A percentile compares a stretch with the other conserved stretches of the same genome.
Evolutionary conservation across 2,329 filamentous ascomycete genomes (phyloP).

Genomic region (Coleophoma eucalyptorum): DNA sequence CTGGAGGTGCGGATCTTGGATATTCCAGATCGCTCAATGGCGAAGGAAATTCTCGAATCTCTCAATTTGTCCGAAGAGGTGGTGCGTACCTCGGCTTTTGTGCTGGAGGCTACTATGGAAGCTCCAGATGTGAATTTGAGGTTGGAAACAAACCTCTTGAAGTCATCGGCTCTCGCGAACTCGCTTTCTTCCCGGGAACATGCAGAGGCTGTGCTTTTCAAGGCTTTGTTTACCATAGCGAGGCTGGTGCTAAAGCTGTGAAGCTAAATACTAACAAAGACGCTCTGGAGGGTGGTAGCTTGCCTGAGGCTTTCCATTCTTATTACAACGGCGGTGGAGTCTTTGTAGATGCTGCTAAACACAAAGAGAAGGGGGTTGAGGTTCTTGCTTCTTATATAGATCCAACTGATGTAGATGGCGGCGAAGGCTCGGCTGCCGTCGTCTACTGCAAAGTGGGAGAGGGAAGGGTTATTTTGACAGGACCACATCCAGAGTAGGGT

Average conservation of each 20-base stretch:
- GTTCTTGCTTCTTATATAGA: slow-evolving; percentile 79
- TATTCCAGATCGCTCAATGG: slow-evolving; percentile 90
- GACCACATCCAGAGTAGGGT: slow-evolving; percentile 86
- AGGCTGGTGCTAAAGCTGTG: slow-evolving; percentile 74
- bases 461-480: slow-evolving; percentile 75
- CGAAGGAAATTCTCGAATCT: slow-evolving; percentile 78
- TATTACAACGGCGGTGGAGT: slow-evolving; percentile 97
- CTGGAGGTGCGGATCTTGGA: slow-evolving; percentile 88
- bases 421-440: slow-evolving; percentile 74
- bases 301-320: slow-evolving; percentile 62
- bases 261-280: slow-evolving; percentile 61
- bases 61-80: slow-evolving; percentile 79
- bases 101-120: slow-evolving; percentile 91
- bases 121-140: slow-evolving; percentile 82
- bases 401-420: slow-evolving; percentile 71
- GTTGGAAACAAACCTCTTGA: slow-evolving; percentile 77
- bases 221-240: slow-evolving; percentile 88
- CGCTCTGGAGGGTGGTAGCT: slow-evolving; percentile 46
- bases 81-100: slow-evolving; percentile 89
- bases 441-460: slow-evolving; percentile 81
- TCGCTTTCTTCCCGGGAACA: slow-evolving; percentile 82
- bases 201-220: slow-evolving; percentile 84
- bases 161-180: slow-evolving; percentile 79
- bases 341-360: slow-evolving; percentile 74
- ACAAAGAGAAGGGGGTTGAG: slow-evolving; percentile 64